These are phyloP conservation scores for Pyronema domesticum DNA, from an alignment of 495 filamentous ascomycete species.

Conservation along the genomic window DNA sequence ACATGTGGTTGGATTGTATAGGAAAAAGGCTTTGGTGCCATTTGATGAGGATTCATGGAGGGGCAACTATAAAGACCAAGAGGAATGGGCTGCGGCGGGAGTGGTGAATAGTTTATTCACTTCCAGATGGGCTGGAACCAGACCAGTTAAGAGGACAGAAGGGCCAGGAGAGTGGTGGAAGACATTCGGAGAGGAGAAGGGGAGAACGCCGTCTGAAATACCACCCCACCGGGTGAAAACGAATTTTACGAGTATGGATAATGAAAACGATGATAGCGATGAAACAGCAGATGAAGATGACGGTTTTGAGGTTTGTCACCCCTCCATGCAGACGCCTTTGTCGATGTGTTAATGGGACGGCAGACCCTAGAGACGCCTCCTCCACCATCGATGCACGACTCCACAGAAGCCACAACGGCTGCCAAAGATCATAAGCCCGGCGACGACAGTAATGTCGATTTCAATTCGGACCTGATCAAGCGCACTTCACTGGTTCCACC, in stretches of 20 bases:
- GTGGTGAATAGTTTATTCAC: conserved; percentile 24
- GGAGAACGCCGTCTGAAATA: no score
- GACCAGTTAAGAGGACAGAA: conserved; percentile 1
- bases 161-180: conserved; percentile 34
- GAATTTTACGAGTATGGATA: background rate
- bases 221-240: no score
- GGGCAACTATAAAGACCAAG: conserved; percentile 16
- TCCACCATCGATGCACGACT: background rate
- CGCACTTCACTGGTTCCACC: no score
- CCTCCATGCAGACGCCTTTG: background rate
- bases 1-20: conserved; percentile 46
- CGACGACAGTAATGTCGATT: no score
- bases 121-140: no score
- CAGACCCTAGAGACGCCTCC: background rate
- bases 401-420: background rate
- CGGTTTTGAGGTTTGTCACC: conserved; percentile 14
- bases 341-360: background rate
- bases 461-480: no score
- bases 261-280: conserved; percentile 6
- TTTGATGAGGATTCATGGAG: conserved; percentile 36
- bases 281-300: conserved; percentile 5
- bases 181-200: conserved; percentile 20
- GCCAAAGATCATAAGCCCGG: background rate
- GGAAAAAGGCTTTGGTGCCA: conserved; percentile 36
- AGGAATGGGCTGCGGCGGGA: conserved; percentile 25